Evolutionary conservation across 441 rosid species (phyloP).

Genomic region (Gossypium schwendimanii): DNA sequence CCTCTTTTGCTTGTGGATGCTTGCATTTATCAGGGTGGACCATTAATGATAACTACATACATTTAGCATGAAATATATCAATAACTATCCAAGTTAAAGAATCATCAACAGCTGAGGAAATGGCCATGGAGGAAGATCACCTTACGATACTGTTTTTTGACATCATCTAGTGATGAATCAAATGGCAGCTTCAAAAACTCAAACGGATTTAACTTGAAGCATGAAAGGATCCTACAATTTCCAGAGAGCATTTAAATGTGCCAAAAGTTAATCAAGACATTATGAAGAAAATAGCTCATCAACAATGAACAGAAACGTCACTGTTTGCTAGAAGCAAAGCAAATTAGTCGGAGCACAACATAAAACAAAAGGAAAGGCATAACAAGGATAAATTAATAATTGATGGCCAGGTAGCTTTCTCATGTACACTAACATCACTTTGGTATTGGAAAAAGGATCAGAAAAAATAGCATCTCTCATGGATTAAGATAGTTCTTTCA

Average conservation of each 20-base stretch:
- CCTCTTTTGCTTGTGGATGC: constrained; percentile 95
- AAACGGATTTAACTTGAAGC: constrained; percentile 94
- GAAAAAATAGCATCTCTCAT: neutral
- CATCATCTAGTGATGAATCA: constrained; percentile 60
- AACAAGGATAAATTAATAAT: neutral
- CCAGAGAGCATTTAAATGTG: neutral
- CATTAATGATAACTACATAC: constrained; percentile 64
- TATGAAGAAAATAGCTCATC: neutral
- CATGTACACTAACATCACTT: neutral
- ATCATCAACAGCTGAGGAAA: neutral
- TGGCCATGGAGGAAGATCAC: constrained; percentile 25
- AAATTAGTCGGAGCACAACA: neutral
- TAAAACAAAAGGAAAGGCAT: neutral
- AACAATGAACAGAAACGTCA: neutral
- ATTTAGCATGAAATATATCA: constrained; percentile 14
- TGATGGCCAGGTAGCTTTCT: neutral
- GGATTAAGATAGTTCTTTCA: neutral
- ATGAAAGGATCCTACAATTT: constrained; percentile 71
- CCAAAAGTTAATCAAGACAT: constrained; percentile 11
- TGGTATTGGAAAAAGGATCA: neutral
- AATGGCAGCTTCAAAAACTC: constrained; percentile 79
- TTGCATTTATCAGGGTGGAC: constrained; percentile 99
- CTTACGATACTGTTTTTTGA: constrained; percentile 91
- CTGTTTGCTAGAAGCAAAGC: neutral
- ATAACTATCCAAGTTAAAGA: constrained; percentile 1